A percentile compares a stretch with the other conserved stretches of the same genome.
phyloP scores from a whole-genome alignment of 306 rosid species.

The Quercus alba region DNA sequence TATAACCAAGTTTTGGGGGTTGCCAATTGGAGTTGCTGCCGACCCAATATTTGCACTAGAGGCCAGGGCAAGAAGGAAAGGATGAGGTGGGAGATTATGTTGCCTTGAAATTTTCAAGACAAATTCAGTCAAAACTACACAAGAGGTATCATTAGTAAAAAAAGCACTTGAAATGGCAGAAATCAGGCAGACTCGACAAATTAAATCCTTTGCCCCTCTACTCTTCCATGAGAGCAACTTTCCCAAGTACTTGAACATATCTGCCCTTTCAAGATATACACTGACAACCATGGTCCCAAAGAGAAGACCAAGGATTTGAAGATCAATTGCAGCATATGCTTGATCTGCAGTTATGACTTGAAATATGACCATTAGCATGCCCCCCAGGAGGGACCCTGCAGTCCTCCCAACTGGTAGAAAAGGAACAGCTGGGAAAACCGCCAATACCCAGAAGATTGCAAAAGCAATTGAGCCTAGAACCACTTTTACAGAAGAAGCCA shows the following conservation, averaged over 20 bases:
- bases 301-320: conserved; percentile 83
- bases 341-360: conserved; percentile 67
- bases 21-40: conserved; percentile 87
- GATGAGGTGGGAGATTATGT: no score
- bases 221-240: conserved; percentile 82
- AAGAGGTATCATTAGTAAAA: no score
- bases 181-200: no score
- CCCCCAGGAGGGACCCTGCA: conserved; percentile 89
- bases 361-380: conserved; percentile 81
- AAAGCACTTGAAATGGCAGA: no score
- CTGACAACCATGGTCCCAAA: conserved; percentile 96
- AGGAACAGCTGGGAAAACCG: conserved; percentile 92
- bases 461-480: conserved; percentile 76
- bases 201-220: conserved; percentile 74
- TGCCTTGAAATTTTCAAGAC: no score
- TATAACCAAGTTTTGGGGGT: conserved; percentile 88
- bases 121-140: no score
- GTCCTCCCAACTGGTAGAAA: conserved; percentile 87
- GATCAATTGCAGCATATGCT: conserved; percentile 79
- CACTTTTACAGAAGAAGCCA: conserved; percentile 65
- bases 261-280: conserved; percentile 89
- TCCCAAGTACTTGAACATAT: conserved; percentile 85
- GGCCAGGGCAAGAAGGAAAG: no score
- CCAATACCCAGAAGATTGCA: conserved; percentile 79
- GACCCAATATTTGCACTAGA: conserved; percentile 95